Evolutionary conservation across 345 rosid genomes (phyloP), one percentile per base, ranked within the genome.

Genomic region (Diplotaxis tenuifolia): DNA sequence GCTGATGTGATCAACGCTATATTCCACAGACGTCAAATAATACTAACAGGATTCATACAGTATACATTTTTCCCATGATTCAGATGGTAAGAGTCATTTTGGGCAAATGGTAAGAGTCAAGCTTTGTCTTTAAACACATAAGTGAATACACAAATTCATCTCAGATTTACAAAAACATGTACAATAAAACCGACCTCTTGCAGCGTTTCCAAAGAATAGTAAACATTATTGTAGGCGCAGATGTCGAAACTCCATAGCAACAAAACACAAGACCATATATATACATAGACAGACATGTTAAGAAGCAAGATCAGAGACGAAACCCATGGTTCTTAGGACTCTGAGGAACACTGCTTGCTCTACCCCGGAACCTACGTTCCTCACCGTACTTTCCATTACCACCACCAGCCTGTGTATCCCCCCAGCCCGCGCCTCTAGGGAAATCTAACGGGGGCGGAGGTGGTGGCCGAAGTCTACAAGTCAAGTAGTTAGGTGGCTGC

Each of bases 21-120:
- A 49, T 68, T 93, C 86, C 85, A 88, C 89, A 0, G 90, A 93
- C 83, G 85, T 89, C 91, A 93, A 93, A 53, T 88, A 82, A 85
- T 73, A 27, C 20, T 45, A 50, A 59, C 47, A 2, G 8, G 8
- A 31, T 71, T 31, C 22, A 58, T 25, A 56, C 19, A 55, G 4
- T 5, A 25, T 36, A n/a, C n/a, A n/a, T n/a, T n/a, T n/a, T n/a
- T n/a, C n/a, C n/a, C n/a, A n/a, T n/a, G n/a, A n/a, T n/a, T n/a
- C 32, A 1, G 7, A 29, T 29, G 32, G 32, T 29, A 5, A 8
- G 32, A 29, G 32, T 29, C 32, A 29, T n/a, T n/a, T n/a, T n/a
- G 5, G 38, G 55, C 55, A 15, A 66, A 20, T 34, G 8, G 36
- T 67, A 56, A 28, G 31, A 61, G 56, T 68, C 49, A 68, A 61